Percentiles rank a stretch among this genome's conserved stretches.
phyloP scores from a whole-genome alignment of 164 flowering plant species.

The Vitis labrusca region DNA sequence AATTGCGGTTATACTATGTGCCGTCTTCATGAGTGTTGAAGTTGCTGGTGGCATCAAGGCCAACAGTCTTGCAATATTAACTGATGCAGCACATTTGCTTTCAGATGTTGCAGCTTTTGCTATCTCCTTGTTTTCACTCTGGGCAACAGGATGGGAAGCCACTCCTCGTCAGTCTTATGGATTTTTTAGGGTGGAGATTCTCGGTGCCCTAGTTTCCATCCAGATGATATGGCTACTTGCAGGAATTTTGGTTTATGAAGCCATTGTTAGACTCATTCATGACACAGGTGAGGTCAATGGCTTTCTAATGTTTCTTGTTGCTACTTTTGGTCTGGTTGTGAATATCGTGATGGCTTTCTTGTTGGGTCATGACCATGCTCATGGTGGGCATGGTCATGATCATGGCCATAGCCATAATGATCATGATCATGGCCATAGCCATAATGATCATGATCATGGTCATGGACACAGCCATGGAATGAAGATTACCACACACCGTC shows the following conservation, averaged over 20 bases:
- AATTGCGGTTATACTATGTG: slow-evolving; percentile 29
- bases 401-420: slow-evolving; percentile 24
- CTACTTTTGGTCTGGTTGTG: slow-evolving; percentile 47
- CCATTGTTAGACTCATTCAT: slow-evolving; percentile 35
- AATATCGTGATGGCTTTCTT: slow-evolving; percentile 46
- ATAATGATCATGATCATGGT: slow-evolving; percentile 18
- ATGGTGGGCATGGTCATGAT: slow-evolving; percentile 24
- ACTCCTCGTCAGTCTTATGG: slow-evolving; percentile 53
- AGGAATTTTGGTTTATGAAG: slow-evolving; percentile 49
- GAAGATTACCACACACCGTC: slow-evolving; percentile 18
- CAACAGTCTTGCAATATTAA: slow-evolving; percentile 51
- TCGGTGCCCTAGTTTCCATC: slow-evolving; percentile 51
- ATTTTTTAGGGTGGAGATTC: slow-evolving; percentile 45
- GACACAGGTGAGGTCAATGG: slow-evolving; percentile 36
- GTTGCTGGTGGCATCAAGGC: slow-evolving; percentile 49
- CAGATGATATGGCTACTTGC: slow-evolving; percentile 51
- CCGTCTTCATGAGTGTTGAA: slow-evolving; percentile 47
- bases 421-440: slow-evolving; percentile 23
- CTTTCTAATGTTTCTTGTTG: slow-evolving; percentile 43
- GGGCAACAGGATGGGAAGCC: slow-evolving; percentile 58
- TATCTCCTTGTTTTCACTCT: slow-evolving; percentile 46
- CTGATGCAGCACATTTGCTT: slow-evolving; percentile 55
- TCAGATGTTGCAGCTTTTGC: slow-evolving; percentile 55
- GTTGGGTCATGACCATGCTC: slow-evolving; percentile 46
- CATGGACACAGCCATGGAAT: slow-evolving; percentile 24